Conservation (phyloP, 306 rosid species). For the Dryas drummondii region DNA sequence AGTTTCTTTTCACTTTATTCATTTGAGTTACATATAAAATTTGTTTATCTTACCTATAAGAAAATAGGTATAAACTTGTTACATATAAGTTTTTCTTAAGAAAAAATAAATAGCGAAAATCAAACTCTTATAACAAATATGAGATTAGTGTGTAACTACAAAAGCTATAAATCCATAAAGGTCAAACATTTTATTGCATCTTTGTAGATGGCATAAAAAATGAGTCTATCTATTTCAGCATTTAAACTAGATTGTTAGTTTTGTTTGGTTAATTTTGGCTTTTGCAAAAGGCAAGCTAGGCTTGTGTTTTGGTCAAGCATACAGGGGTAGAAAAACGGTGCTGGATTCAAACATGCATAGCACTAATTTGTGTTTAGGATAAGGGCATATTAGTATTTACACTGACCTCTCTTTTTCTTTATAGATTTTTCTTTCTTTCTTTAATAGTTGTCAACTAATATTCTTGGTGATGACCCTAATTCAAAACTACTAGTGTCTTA, state of each 20-base stretch:
- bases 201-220: too few species aligned
- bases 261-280: neutral
- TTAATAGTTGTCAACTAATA: neutral
- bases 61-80: too few species aligned
- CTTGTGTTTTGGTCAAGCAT: neutral
- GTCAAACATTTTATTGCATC: too few species aligned
- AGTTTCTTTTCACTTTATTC: too few species aligned
- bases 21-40: too few species aligned
- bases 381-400: neutral
- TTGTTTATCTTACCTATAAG: too few species aligned
- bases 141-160: too few species aligned
- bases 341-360: conserved; percentile 14
- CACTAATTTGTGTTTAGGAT: neutral
- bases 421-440: neutral
- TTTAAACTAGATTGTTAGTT: too few species aligned
- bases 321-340: neutral
- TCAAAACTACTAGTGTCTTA: neutral
- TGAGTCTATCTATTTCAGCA: too few species aligned
- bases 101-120: neutral
- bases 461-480: neutral
- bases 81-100: too few species aligned
- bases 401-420: neutral
- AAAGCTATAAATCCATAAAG: too few species aligned
- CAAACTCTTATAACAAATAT: neutral
- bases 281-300: neutral